Evolutionary conservation across 805 yeast genomes (phyloP).

Genomic region (Blastobotrys chiropterorum): DNA sequence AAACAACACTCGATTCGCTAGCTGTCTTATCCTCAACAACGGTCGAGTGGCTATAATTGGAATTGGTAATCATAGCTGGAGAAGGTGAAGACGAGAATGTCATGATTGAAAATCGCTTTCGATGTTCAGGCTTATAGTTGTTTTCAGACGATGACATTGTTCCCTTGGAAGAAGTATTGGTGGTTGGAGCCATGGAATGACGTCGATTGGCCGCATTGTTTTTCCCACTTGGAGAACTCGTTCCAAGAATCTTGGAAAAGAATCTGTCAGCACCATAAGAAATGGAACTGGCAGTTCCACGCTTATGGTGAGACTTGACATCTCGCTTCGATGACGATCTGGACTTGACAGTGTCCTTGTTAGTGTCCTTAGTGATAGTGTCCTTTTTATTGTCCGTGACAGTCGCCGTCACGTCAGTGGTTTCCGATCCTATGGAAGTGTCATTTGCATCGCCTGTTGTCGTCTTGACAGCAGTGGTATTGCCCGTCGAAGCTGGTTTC

Average conservation of each 20-base stretch:
- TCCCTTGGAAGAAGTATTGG: not conserved
- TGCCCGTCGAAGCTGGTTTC: not conserved
- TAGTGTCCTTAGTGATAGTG: not conserved
- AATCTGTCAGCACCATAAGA: slow-evolving; percentile 25
- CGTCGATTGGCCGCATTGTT: slow-evolving; percentile 8
- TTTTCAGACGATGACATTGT: not conserved
- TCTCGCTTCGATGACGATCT: not conserved
- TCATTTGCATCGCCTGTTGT: not conserved
- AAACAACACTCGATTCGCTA: not conserved
- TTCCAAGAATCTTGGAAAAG: slow-evolving; percentile 22
- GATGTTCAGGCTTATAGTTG: not conserved
- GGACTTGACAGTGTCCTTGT: not conserved
- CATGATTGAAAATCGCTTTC: slow-evolving; percentile 22
- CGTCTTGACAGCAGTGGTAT: not conserved
- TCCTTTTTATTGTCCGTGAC: not conserved
- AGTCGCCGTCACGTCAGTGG: not conserved
- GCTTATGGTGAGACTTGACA: slow-evolving; percentile 13
- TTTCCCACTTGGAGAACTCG: slow-evolving; percentile 2
- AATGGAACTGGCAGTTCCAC: slow-evolving; percentile 20
- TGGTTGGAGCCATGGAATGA: slow-evolving; percentile 14
- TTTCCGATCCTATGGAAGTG: not conserved
- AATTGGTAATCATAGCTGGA: not conserved
- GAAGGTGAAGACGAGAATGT: slow-evolving; percentile 11
- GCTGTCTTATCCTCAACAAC: not conserved
- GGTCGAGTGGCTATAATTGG: not conserved